Conservation (phyloP, 208 protist species). For the Wallacemonas collosoma region DNA sequence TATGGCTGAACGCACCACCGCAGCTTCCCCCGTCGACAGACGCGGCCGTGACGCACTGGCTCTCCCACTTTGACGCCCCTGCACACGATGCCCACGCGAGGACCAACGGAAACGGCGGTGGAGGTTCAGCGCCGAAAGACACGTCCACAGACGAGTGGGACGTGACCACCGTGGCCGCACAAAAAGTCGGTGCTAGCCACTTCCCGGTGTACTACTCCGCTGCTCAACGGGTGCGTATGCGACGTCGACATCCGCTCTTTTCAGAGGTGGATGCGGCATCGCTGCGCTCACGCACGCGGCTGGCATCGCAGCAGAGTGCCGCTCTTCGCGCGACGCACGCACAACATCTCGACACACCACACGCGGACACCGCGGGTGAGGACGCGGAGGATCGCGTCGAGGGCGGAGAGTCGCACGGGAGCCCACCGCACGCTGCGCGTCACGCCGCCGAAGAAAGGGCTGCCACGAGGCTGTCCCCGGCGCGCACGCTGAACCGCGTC, state of each 20-base stretch:
- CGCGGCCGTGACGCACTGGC: not conserved
- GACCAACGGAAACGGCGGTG: too few species aligned
- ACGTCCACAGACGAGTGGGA: conserved; percentile 24
- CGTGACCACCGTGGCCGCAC: not conserved
- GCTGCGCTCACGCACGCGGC: not conserved
- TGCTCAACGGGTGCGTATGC: conserved; percentile 14
- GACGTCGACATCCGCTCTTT: not conserved
- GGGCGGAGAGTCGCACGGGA: too few species aligned
- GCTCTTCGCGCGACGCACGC: not conserved
- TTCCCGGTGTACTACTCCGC: conserved; percentile 22
- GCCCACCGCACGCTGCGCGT: too few species aligned
- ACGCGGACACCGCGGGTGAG: too few species aligned
- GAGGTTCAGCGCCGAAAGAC: conserved; percentile 1
- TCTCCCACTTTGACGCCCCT: conserved; percentile 25
- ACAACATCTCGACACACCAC: too few species aligned
- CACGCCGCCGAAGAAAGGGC: too few species aligned
- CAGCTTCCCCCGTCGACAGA: conserved; percentile 57
- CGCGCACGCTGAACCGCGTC: too few species aligned
- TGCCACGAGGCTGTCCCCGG: too few species aligned
- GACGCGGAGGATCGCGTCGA: too few species aligned
- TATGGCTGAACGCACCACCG: conserved; percentile 71
- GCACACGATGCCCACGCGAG: too few species aligned
- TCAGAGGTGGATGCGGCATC: not conserved
- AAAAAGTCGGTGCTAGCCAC: conserved; percentile 22
- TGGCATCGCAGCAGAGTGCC: not conserved